Evolutionary conservation across 148 eudicot species (phyloP).

Genomic region (Vaccinium corymbosum): DNA sequence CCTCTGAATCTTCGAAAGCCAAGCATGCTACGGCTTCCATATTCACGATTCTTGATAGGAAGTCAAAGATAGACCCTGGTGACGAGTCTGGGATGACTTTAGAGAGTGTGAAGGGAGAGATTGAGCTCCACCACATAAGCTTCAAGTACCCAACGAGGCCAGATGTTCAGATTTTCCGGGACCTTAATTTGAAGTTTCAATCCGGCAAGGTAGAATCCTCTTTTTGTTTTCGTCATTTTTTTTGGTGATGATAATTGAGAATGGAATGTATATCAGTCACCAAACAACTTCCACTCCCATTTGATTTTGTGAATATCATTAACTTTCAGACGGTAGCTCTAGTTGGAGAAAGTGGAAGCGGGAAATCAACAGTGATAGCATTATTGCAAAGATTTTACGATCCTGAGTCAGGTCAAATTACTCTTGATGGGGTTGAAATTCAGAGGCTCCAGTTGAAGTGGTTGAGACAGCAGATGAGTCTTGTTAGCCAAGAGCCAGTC

Average conservation of each 20-base stretch:
- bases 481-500: constrained; percentile 77
- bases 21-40: constrained; percentile 53
- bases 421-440: constrained; percentile 20
- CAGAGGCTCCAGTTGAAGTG: constrained; percentile 60
- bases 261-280: background rate
- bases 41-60: constrained; percentile 53
- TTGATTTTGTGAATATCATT: background rate
- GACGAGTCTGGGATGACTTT: constrained; percentile 54
- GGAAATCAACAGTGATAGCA: constrained; percentile 24
- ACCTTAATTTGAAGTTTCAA: constrained; percentile 47
- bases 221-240: background rate
- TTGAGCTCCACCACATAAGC: constrained; percentile 51
- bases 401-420: constrained; percentile 18
- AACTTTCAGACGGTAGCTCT: constrained; percentile 50
- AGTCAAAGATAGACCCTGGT: constrained; percentile 60
- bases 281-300: background rate
- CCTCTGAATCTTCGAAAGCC: constrained; percentile 54
- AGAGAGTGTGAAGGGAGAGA: constrained; percentile 52
- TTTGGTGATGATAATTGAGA: background rate
- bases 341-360: constrained; percentile 79
- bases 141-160: constrained; percentile 68
- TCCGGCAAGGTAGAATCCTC: constrained; percentile 48
- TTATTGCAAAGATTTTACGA: constrained; percentile 23
- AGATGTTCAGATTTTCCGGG: constrained; percentile 47
- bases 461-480: constrained; percentile 80